Percentiles rank a stretch among this genome's conserved stretches.
Conservation (phyloP, 2,329 filamentous ascomycete species). For the Aspergillus sergii region DNA sequence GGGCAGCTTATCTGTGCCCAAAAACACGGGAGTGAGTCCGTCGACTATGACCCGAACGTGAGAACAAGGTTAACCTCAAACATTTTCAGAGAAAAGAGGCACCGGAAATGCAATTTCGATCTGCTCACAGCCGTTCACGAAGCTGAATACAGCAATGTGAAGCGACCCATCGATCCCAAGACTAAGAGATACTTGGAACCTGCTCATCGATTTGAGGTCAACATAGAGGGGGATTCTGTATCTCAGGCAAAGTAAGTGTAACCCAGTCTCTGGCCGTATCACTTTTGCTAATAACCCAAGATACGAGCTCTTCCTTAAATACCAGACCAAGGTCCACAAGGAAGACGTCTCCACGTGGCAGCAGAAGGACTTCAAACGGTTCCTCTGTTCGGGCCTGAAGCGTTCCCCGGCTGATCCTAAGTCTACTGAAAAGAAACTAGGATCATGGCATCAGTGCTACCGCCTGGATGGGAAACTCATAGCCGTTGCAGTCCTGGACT, state of each 20-base stretch:
- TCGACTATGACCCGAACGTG: not conserved
- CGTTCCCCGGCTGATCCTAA: constrained; percentile 38
- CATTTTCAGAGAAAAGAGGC: constrained; percentile 44
- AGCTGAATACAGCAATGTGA: constrained; percentile 47
- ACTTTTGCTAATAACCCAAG: constrained; percentile 25
- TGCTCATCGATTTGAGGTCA: constrained; percentile 52
- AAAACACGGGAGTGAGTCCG: constrained; percentile 45
- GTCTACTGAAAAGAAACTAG: constrained; percentile 46
- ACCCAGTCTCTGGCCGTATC: not conserved
- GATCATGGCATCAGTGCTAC: constrained; percentile 56
- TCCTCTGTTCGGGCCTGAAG: constrained; percentile 51
- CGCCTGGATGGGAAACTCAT: constrained; percentile 52
- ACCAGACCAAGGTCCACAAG: constrained; percentile 50
- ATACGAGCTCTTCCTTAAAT: constrained; percentile 50
- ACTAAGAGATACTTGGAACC: constrained; percentile 50
- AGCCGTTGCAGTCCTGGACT: constrained; percentile 52
- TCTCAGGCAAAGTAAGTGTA: constrained; percentile 48
- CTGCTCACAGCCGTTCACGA: constrained; percentile 45
- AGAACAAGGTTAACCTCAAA: too few relatives aligned
- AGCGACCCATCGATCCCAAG: constrained; percentile 47
- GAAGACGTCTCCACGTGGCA: constrained; percentile 49
- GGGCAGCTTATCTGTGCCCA: constrained; percentile 49
- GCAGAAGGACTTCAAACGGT: constrained; percentile 48
- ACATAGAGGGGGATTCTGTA: constrained; percentile 49
- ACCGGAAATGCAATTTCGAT: constrained; percentile 48